Evolutionary conservation across 2,329 filamentous ascomycete species (phyloP), one percentile per base, ranked within the genome.

Genomic region (Scedosporium boydii): DNA sequence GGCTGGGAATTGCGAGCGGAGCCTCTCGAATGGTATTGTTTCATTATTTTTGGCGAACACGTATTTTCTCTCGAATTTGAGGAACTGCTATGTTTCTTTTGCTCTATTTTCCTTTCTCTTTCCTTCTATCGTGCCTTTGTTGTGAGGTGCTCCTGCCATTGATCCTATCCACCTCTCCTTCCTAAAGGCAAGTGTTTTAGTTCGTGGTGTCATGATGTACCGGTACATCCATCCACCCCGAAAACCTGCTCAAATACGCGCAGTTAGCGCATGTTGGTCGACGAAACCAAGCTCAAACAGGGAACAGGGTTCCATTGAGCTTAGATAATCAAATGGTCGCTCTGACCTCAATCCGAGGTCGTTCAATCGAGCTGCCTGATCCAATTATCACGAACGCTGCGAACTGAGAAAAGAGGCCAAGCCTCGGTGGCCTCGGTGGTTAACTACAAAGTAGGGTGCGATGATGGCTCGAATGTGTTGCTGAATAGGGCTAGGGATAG

Each of bases 171-270:
- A 38, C 10, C 44, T 48, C 18, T 18, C 14, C 18, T 21, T 48
- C 16, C n/a, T 23, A 23, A 23, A 14, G 18, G 6, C 1, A 16
- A 55, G 27, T 23, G 1, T 38, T 6, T 27, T 9, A 10, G 18
- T 46, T 16, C 16, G 9, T 10, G 58, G 18, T 18, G 42, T 4
- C 7, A 53, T 16, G 44, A 68, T 60, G 76, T 77, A 77, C 66
- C 63, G 63, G 69, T 78, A 78, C 76, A 27, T 71, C 14, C 7
- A 14, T 29, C 18, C 14, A 51, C 62, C 59, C 69, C 66, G 68
- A 70, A 80, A 81, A 81, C 75, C 72, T 79, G 77, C 79, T 82
- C 79, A 82, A 81, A 81, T 65, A 66, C 73, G 74, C 79, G 79
- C 79, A 79, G 42, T 23, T 63, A 67, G 64, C 69, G 65, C 23